Evolutionary conservation across 352 stramenopile genomes (phyloP).

Genomic region (Globisporangium polare): DNA sequence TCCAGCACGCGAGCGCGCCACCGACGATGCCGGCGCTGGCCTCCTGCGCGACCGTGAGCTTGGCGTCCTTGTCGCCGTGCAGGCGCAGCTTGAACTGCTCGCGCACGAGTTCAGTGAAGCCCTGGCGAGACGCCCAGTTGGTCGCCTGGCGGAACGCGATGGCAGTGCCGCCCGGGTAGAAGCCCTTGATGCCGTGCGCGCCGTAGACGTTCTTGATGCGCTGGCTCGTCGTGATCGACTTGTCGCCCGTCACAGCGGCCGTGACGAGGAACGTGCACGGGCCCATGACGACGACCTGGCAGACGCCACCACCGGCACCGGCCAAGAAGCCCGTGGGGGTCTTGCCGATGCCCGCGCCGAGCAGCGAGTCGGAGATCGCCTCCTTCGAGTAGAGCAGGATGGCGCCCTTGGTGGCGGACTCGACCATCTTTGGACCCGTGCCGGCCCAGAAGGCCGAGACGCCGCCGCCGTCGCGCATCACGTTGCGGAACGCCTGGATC

Average conservation of each 20-base stretch:
- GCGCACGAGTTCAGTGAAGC: slow-evolving; percentile 89
- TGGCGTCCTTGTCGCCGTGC: slow-evolving; percentile 80
- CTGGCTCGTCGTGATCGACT: slow-evolving; percentile 82
- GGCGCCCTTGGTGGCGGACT: slow-evolving; percentile 86
- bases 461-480: slow-evolving; percentile 83
- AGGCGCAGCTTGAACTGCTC: slow-evolving; percentile 82
- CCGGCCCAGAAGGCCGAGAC: slow-evolving; percentile 85
- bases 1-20: slow-evolving; percentile 87
- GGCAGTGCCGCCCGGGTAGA: slow-evolving; percentile 88
- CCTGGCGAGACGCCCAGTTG: slow-evolving; percentile 89
- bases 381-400: slow-evolving; percentile 91
- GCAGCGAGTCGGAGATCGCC: slow-evolving; percentile 77
- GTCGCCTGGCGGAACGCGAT: slow-evolving; percentile 90
- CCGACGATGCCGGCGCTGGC: slow-evolving; percentile 83
- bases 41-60: slow-evolving; percentile 87
- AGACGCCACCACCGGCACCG: slow-evolving; percentile 81
- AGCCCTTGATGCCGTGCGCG: slow-evolving; percentile 84
- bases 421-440: slow-evolving; percentile 90
- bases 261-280: slow-evolving; percentile 91
- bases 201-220: slow-evolving; percentile 82
- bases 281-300: slow-evolving; percentile 88
- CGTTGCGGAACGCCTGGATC: slow-evolving; percentile 80
- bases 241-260: slow-evolving; percentile 86
- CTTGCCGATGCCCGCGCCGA: slow-evolving; percentile 60
- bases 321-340: slow-evolving; percentile 74